Percentiles rank a stretch among this genome's conserved stretches.
Evolutionary conservation across 768 basidiomycete genomes (phyloP).

Genomic region (Pulveroboletus sp.): DNA sequence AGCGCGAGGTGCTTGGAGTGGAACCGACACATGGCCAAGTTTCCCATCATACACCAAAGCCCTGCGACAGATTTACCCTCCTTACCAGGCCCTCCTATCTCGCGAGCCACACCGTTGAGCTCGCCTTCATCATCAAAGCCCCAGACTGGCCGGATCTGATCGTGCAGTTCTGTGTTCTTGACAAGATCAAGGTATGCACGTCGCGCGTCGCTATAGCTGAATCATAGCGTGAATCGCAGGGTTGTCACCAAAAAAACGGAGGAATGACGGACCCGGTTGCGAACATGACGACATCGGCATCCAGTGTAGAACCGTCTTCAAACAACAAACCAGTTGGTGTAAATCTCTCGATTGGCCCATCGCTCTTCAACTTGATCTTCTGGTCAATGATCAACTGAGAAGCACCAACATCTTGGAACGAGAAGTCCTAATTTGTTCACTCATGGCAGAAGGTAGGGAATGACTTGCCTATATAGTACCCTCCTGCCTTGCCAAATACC

Average conservation of each 20-base stretch:
- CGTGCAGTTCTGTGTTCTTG: slow-evolving; percentile 16
- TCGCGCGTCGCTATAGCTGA: slow-evolving; percentile 22
- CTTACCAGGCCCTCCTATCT: slow-evolving; percentile 38
- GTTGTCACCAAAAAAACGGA: not conserved
- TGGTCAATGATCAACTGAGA: slow-evolving; percentile 41
- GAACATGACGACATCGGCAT: slow-evolving; percentile 40
- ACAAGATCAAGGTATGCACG: slow-evolving; percentile 15
- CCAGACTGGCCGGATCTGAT: slow-evolving; percentile 25
- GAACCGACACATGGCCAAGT: slow-evolving; percentile 58
- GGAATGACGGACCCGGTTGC: slow-evolving; percentile 25
- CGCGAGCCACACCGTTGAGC: slow-evolving; percentile 33
- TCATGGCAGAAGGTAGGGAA: not conserved
- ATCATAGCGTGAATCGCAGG: not conserved
- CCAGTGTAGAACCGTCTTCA: slow-evolving; percentile 33
- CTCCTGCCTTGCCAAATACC: slow-evolving; percentile 47
- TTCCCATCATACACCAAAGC: slow-evolving; percentile 60
- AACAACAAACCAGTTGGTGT: slow-evolving; percentile 23
- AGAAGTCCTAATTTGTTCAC: not conserved
- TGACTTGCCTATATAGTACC: slow-evolving; percentile 60
- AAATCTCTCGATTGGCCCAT: slow-evolving; percentile 31
- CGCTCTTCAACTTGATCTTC: slow-evolving; percentile 41
- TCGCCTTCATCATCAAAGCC: slow-evolving; percentile 32
- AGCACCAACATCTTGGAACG: slow-evolving; percentile 36
- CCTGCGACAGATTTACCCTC: slow-evolving; percentile 10
- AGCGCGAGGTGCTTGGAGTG: slow-evolving; percentile 63